These are phyloP conservation scores for Citrullus mucosospermus DNA, from an alignment of 306 rosid genomes.

Conservation along the genomic window DNA sequence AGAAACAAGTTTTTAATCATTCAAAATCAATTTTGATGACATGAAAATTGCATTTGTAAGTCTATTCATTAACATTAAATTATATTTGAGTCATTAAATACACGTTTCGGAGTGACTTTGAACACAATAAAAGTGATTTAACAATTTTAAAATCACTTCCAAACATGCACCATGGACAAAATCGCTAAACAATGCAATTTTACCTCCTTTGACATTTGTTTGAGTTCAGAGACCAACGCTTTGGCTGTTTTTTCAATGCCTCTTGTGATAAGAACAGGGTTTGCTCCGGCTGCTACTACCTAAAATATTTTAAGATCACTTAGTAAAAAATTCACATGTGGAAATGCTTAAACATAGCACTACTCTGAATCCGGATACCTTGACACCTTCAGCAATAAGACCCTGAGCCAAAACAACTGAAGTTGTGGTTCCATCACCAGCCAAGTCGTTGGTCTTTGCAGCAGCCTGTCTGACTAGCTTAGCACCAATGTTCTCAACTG, in stretches of 20 bases:
- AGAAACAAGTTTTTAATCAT: no score
- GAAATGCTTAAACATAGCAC: not conserved
- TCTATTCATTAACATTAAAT: no score
- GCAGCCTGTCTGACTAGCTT: conserved; percentile 98
- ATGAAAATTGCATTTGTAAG: no score
- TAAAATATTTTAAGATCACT: conserved; percentile 12
- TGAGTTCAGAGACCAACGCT: conserved; percentile 75
- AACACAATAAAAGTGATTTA: no score
- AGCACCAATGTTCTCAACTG: conserved; percentile 98
- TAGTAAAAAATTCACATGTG: not conserved
- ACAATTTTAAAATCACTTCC: no score
- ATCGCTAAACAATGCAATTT: not conserved
- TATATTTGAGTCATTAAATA: no score
- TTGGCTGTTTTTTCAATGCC: conserved; percentile 90
- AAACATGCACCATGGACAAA: not conserved
- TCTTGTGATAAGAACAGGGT: conserved; percentile 92
- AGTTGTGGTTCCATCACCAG: conserved; percentile 98
- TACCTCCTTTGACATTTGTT: conserved; percentile 84
- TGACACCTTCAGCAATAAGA: conserved; percentile 95
- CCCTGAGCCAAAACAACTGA: conserved; percentile 99
- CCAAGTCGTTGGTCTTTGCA: conserved; percentile 95
- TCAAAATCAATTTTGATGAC: no score
- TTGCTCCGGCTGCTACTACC: conserved; percentile 99
- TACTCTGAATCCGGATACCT: conserved; percentile 19
- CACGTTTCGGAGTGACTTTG: no score